These are phyloP conservation scores for Endocladia muricata DNA, from an alignment of 31 red algal genomes.

Conservation along the genomic window DNA sequence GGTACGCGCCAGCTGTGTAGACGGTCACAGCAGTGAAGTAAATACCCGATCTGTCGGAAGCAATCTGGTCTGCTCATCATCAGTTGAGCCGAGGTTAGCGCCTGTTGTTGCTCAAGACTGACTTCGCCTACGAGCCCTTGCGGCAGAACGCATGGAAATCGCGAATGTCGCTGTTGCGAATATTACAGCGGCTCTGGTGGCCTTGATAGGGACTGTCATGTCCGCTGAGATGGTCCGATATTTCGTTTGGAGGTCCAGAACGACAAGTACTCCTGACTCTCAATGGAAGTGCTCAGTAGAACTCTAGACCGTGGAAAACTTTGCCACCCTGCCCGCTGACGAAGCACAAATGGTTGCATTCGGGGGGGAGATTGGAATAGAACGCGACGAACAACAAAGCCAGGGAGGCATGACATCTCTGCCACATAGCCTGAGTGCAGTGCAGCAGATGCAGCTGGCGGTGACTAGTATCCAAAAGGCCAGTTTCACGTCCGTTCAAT, in stretches of 20 bases:
- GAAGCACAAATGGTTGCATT: constrained; percentile 29
- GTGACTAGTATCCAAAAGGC: background rate
- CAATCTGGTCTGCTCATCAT: background rate
- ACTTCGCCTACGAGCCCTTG: background rate
- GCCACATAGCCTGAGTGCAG: background rate
- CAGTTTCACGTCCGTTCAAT: background rate
- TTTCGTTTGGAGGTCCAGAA: constrained; percentile 12
- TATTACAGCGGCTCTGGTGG: background rate
- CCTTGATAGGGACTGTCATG: background rate
- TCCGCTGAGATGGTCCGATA: background rate
- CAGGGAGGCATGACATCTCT: background rate
- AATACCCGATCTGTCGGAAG: background rate
- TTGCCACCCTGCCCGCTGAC: background rate
- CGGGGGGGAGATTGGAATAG: background rate
- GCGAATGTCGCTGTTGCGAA: background rate
- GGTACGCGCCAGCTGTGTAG: background rate
- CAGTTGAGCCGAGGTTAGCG: background rate
- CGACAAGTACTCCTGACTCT: background rate
- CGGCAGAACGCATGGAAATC: background rate
- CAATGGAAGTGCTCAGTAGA: constrained; percentile 13
- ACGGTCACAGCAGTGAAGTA: background rate
- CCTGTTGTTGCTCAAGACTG: background rate
- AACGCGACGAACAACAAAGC: background rate
- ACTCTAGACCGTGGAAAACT: constrained; percentile 6
- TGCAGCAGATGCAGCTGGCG: background rate